Conservation (phyloP, 768 basidiomycete species). For the Lactifluus pinguis region DNA sequence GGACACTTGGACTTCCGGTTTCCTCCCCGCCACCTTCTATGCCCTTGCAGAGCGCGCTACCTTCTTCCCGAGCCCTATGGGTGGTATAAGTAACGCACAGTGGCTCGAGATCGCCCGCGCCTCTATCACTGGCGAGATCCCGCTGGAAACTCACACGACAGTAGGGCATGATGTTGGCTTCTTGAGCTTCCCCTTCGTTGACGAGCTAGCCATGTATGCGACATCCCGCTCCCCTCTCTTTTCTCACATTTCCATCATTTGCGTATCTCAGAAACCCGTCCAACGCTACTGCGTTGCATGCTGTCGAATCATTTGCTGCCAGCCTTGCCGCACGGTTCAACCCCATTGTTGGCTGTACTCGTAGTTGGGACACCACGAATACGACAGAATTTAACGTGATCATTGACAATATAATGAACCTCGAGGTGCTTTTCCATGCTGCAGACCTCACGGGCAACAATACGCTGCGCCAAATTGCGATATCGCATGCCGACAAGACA, state of each 20-base stretch:
- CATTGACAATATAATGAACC: constrained; percentile 77
- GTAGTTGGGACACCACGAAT: constrained; percentile 57
- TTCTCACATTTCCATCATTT: background rate
- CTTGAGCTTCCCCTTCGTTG: constrained; percentile 57
- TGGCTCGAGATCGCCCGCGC: constrained; percentile 48
- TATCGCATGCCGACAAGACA: constrained; percentile 56
- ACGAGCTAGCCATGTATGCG: constrained; percentile 51
- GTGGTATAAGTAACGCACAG: constrained; percentile 34
- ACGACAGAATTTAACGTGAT: constrained; percentile 60
- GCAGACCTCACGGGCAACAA: constrained; percentile 50
- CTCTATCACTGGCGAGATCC: constrained; percentile 43
- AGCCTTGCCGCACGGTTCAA: constrained; percentile 50
- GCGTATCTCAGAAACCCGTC: constrained; percentile 38
- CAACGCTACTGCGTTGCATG: constrained; percentile 47
- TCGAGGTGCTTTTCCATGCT: constrained; percentile 33
- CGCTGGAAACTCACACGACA: constrained; percentile 37
- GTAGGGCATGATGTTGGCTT: constrained; percentile 67
- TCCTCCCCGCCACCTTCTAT: constrained; percentile 55
- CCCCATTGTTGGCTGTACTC: constrained; percentile 53
- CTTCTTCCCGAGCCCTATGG: constrained; percentile 35
- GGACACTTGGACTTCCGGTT: constrained; percentile 60
- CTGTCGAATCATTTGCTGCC: constrained; percentile 48
- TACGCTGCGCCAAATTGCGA: constrained; percentile 51
- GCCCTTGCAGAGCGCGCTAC: constrained; percentile 44
- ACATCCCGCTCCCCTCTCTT: background rate